Conservation (phyloP, 2,329 filamentous ascomycete species). For the Cadophora gregata region DNA sequence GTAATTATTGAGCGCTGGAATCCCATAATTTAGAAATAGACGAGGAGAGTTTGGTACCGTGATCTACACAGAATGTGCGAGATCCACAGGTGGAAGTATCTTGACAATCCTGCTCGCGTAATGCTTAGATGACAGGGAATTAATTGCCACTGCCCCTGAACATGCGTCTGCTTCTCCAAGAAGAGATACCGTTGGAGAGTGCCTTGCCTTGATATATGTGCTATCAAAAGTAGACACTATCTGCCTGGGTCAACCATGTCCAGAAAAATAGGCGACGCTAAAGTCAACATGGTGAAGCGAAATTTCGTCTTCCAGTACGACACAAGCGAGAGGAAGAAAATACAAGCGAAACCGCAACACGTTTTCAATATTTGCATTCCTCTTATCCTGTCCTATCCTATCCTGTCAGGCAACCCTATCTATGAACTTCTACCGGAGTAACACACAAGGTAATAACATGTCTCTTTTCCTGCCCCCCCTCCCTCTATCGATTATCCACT, state of each 20-base stretch:
- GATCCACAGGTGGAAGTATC: no score
- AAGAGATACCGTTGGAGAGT: no score
- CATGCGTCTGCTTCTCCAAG: no score
- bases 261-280: background rate
- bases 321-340: background rate
- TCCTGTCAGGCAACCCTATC: conserved; percentile 15
- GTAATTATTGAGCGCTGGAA: background rate
- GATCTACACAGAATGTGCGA: no score
- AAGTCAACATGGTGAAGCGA: background rate
- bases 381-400: conserved; percentile 14
- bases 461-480: background rate
- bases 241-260: background rate
- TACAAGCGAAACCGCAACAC: background rate
- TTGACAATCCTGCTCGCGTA: no score
- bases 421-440: conserved; percentile 16
- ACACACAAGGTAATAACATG: conserved; percentile 7
- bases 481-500: conserved; percentile 21
- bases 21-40: background rate
- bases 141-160: no score
- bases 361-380: conserved; percentile 24
- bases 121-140: no score
- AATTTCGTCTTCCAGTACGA: background rate
- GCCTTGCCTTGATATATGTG: no score
- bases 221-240: background rate
- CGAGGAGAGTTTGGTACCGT: no score